Conservation (phyloP, 441 rosid genomes). For the Macaranga tanarius region DNA sequence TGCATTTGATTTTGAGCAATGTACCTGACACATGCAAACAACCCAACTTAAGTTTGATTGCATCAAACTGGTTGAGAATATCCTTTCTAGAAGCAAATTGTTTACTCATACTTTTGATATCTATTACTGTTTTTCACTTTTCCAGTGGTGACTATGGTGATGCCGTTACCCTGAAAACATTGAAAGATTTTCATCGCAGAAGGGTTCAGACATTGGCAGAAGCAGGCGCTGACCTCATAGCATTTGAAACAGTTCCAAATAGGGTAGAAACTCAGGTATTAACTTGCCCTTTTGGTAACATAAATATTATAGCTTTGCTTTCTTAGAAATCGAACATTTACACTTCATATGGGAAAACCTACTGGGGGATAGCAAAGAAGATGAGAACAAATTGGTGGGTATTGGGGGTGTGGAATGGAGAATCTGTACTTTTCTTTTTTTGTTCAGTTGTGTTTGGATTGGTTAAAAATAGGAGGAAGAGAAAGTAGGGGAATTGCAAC, state of each 20-base stretch:
- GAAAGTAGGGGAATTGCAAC: neutral
- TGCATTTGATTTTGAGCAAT: neutral
- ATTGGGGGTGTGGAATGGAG: neutral
- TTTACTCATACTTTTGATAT: constrained; percentile 2
- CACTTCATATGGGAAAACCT: neutral
- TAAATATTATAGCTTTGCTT: constrained; percentile 12
- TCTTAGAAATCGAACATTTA: neutral
- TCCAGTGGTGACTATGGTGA: constrained; percentile 74
- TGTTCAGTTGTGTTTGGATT: neutral
- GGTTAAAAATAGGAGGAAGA: neutral
- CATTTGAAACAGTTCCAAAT: constrained; percentile 93
- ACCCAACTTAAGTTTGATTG: constrained; percentile 7
- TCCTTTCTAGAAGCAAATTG: neutral
- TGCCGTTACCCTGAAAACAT: constrained; percentile 46
- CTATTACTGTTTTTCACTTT: constrained; percentile 16
- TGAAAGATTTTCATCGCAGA: constrained; percentile 82
- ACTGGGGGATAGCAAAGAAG: neutral
- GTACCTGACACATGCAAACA: neutral
- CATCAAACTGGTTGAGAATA: neutral
- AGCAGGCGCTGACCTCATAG: constrained; percentile 72
- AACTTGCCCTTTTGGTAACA: constrained; percentile 7
- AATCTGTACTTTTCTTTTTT: neutral
- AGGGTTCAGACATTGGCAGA: constrained; percentile 68
- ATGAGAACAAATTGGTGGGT: neutral
- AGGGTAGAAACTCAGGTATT: constrained; percentile 89